phyloP scores from a whole-genome alignment of 306 rosid genomes.

The Mimosa bimucronata region DNA sequence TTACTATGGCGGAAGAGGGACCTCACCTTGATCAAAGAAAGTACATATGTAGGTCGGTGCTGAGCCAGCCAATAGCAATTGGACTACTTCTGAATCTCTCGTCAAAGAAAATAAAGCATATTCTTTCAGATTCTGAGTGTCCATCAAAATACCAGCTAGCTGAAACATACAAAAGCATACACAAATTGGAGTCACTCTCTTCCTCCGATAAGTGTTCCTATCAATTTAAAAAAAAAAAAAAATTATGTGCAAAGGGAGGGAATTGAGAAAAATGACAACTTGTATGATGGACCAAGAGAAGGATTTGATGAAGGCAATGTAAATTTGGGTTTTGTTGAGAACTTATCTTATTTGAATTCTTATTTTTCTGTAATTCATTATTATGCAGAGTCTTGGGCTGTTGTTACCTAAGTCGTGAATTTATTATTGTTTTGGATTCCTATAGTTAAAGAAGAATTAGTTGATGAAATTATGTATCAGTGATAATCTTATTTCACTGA shows the following conservation, averaged over 20 bases:
- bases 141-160: slow-evolving; percentile 88
- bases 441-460: neutral
- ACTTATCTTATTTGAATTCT: neutral
- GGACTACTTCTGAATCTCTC: slow-evolving; percentile 92
- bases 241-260: neutral
- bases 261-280: neutral
- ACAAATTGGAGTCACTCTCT: slow-evolving; percentile 26
- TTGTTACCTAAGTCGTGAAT: neutral
- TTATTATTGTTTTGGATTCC: neutral
- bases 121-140: slow-evolving; percentile 69
- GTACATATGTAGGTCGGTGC: slow-evolving; percentile 63
- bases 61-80: slow-evolving; percentile 74
- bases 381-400: neutral
- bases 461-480: neutral
- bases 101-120: slow-evolving; percentile 61
- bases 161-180: slow-evolving; percentile 39
- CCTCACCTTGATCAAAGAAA: slow-evolving; percentile 69
- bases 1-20: slow-evolving; percentile 19
- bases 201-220: slow-evolving; percentile 2
- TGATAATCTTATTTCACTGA: slow-evolving; percentile 5
- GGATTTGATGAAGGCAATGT: neutral
- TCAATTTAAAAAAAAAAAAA: neutral
- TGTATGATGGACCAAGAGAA: neutral
- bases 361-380: neutral
- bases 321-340: neutral